Percentiles rank a stretch among this genome's conserved stretches.
phyloP scores from a whole-genome alignment of 108 stramenopile genomes.

The Schizochytrium sp. region DNA sequence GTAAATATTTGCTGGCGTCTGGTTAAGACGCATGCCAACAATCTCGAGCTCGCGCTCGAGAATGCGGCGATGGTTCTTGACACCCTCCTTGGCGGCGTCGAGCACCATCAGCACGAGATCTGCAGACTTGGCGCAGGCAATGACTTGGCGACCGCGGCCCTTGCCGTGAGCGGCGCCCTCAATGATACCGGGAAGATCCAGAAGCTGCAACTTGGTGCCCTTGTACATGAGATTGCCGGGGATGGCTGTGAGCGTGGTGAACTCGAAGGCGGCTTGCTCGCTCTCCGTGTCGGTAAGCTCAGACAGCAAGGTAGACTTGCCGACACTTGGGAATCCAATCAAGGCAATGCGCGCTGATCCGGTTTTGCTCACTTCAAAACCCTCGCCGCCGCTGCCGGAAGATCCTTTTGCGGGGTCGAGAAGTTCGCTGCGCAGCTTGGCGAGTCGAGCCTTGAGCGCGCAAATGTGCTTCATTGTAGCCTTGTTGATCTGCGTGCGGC shows the following conservation, averaged over 20 bases:
- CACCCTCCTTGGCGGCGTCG: conserved; percentile 90
- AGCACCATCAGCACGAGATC: conserved; percentile 95
- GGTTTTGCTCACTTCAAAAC: conserved; percentile 81
- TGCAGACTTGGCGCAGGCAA: conserved; percentile 86
- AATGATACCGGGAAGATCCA: conserved; percentile 98
- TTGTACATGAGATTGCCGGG: conserved; percentile 86
- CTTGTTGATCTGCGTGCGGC: conserved; percentile 70
- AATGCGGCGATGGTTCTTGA: conserved; percentile 75
- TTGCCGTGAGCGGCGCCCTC: conserved; percentile 97
- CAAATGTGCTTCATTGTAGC: conserved; percentile 67
- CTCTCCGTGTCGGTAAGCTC: conserved; percentile 81
- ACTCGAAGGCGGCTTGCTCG: conserved; percentile 73
- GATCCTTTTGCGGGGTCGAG: conserved; percentile 59
- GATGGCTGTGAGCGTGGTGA: conserved; percentile 90
- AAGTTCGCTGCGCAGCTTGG: conserved; percentile 85
- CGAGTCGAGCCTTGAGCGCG: conserved; percentile 93
- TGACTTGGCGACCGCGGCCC: conserved; percentile 93
- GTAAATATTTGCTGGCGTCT: conserved; percentile 76
- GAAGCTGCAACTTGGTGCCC: conserved; percentile 86
- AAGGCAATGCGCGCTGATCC: conserved; percentile 95
- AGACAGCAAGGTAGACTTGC: conserved; percentile 79
- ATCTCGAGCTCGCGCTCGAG: conserved; percentile 92
- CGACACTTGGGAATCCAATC: conserved; percentile 88
- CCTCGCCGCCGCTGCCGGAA: conserved; percentile 45
- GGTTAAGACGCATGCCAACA: conserved; percentile 91